Conservation (phyloP, 257 asterid species). For the Penstemon davidsonii region DNA sequence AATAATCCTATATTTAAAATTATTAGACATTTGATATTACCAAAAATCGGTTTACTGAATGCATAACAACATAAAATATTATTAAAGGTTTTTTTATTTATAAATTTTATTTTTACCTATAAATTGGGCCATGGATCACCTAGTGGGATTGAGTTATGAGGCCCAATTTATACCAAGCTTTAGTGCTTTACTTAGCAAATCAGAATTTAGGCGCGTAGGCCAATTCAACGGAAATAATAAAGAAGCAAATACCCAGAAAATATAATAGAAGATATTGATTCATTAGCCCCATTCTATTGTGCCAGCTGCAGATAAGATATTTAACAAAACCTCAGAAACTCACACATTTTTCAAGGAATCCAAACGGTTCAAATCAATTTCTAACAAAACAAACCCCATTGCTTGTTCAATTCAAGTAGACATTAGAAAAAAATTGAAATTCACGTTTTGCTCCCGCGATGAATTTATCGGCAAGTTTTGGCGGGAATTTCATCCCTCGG, state of each 20-base stretch:
- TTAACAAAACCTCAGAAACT: constrained; percentile 14
- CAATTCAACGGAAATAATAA: constrained; percentile 36
- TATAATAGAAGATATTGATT: neutral
- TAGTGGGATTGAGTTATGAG: no score
- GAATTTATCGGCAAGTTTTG: constrained; percentile 61
- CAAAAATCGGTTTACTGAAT: no score
- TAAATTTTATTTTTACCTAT: no score
- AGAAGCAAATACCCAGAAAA: constrained; percentile 19
- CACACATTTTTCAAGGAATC: neutral
- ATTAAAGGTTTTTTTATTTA: no score
- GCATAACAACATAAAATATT: no score
- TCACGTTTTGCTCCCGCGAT: constrained; percentile 36
- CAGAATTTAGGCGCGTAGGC: constrained; percentile 27
- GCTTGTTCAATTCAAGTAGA: constrained; percentile 10
- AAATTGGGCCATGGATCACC: no score
- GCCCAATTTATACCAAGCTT: no score
- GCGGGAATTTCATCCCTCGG: constrained; percentile 50
- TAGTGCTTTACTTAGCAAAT: neutral
- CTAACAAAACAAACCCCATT: constrained; percentile 17
- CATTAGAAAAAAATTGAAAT: no score
- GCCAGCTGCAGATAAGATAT: constrained; percentile 39
- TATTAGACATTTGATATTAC: no score
- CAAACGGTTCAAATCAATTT: neutral
- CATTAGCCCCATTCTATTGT: constrained; percentile 15
- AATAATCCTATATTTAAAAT: no score